phyloP scores from a whole-genome alignment of 2,329 filamentous ascomycete species.

The Fusarium tuaranense region DNA sequence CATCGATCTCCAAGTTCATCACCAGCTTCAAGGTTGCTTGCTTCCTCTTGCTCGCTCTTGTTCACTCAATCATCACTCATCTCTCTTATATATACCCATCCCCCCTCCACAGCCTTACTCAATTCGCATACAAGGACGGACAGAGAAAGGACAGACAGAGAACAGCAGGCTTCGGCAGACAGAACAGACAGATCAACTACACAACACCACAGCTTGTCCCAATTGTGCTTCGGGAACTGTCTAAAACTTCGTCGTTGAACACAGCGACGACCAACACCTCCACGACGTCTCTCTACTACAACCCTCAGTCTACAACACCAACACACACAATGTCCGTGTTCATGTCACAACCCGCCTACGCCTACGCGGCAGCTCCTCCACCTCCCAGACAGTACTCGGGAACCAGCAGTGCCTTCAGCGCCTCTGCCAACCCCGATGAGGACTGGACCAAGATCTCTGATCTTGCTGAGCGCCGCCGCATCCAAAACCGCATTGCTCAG shows the following conservation, averaged over 20 bases:
- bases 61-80: slow-evolving; percentile 14
- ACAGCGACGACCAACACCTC: slow-evolving; percentile 22
- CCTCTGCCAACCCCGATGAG: slow-evolving; percentile 93
- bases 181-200: slow-evolving; percentile 11
- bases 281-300: slow-evolving; percentile 14
- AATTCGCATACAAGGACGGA: slow-evolving; percentile 28
- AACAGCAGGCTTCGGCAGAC: slow-evolving; percentile 22
- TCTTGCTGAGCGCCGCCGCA: slow-evolving; percentile 90
- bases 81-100: slow-evolving; percentile 26
- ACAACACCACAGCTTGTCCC: background rate
- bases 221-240: slow-evolving; percentile 21
- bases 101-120: slow-evolving; percentile 4
- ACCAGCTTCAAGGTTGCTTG: slow-evolving; percentile 30
- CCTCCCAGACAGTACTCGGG: slow-evolving; percentile 76
- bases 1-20: slow-evolving; percentile 39
- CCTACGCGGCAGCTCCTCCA: slow-evolving; percentile 47
- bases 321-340: slow-evolving; percentile 51
- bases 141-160: slow-evolving; percentile 27
- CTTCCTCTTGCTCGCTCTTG: slow-evolving; percentile 10
- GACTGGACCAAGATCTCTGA: slow-evolving; percentile 99
- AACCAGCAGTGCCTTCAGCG: slow-evolving; percentile 94
- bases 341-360: slow-evolving; percentile 51
- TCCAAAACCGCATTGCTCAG: slow-evolving; percentile 98
- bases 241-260: slow-evolving; percentile 31
- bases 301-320: slow-evolving; percentile 14